These are phyloP conservation scores for Comarum palustre DNA, from an alignment of 306 rosid genomes.

Conservation along the genomic window DNA sequence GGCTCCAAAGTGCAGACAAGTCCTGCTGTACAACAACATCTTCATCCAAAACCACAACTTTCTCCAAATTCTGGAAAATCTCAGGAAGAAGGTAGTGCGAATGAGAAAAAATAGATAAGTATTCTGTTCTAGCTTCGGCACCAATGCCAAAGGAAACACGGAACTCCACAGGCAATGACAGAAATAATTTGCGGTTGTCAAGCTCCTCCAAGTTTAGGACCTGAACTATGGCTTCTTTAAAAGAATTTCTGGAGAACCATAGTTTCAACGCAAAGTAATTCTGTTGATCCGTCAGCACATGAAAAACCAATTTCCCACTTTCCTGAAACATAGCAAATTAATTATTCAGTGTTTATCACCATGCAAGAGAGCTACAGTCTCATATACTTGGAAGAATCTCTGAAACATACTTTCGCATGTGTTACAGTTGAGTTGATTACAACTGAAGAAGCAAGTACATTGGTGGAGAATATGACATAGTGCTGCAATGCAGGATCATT, in stretches of 20 bases:
- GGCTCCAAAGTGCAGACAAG: slow-evolving; percentile 77
- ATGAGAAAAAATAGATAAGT: slow-evolving; percentile 83
- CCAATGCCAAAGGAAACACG: slow-evolving; percentile 58
- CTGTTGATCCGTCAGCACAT: slow-evolving; percentile 82
- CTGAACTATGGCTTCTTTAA: slow-evolving; percentile 61
- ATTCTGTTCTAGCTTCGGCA: slow-evolving; percentile 63
- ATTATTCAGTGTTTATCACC: slow-evolving; percentile 32
- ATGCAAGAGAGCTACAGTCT: slow-evolving; percentile 11
- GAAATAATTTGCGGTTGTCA: slow-evolving; percentile 35
- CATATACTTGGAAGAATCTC: slow-evolving; percentile 13
- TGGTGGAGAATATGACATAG: slow-evolving; percentile 75
- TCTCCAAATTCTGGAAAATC: slow-evolving; percentile 68
- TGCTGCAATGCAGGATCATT: slow-evolving; percentile 66
- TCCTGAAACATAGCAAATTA: slow-evolving; percentile 55
- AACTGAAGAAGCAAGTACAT: slow-evolving; percentile 83
- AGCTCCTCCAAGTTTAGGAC: slow-evolving; percentile 75
- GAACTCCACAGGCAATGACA: slow-evolving; percentile 73
- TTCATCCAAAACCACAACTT: slow-evolving; percentile 81
- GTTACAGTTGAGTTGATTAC: slow-evolving; percentile 82
- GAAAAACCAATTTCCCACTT: slow-evolving; percentile 75
- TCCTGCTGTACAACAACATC: slow-evolving; percentile 88
- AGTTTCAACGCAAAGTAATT: slow-evolving; percentile 86
- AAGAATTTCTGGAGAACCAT: slow-evolving; percentile 78
- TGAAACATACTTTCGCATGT: slow-evolving; percentile 65
- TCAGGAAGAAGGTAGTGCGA: slow-evolving; percentile 84